Base-by-base conservation (phyloP, 176 grass and related monocot species). In the Tuctoria greenei region DNA sequence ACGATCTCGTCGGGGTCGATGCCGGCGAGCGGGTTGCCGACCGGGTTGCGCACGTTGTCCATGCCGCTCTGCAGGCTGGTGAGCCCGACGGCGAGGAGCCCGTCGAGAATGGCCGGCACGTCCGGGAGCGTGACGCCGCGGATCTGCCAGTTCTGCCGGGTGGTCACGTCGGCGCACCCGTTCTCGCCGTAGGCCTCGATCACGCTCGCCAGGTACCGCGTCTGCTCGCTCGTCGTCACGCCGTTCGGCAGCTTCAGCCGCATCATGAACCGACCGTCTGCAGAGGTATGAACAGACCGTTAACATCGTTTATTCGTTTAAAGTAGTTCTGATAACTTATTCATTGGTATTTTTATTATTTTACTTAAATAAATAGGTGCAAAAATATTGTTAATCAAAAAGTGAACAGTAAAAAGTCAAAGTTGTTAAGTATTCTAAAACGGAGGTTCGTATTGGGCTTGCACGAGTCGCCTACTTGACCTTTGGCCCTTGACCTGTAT, bases 101-200 rank as follows among this genome's bases (percentile, higher is more conserved):
- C 95, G 1, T 98, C 84, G 10, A 98, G 75, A 76, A 98, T 98
- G 35, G 69, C 76, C 20, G 91, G 89, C 27, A 98, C 91, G 56
- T 98, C 95, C 2, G 91, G 89, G 13, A 98, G 88, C 76, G 73
- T 85, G 36, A 98, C 95, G 11, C 95, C 95, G 58, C 91, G 89
- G 82, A 98, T 98, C 81, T 98, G 95, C 95, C 95, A 98, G 76
- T 98, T 98, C 84, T 98, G 95, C 35, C 95, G 89, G 10, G 95
- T 98, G 6, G 95, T 98, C 81, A 98, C 86, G 67, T 98, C 95
- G 60, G 82, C 95, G 79, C 95, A 98, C 20, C 95, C 95, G 1
- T 94, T 57, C 67, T 76, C 20, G 51, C 95, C 95, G 89, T 98
- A 98, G 52, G 77, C 74, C 71, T 84, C 88, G 73, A 98, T 86